These are phyloP conservation scores for Metarhizium album DNA, from an alignment of 2,329 filamentous ascomycete species.

Conservation along the genomic window DNA sequence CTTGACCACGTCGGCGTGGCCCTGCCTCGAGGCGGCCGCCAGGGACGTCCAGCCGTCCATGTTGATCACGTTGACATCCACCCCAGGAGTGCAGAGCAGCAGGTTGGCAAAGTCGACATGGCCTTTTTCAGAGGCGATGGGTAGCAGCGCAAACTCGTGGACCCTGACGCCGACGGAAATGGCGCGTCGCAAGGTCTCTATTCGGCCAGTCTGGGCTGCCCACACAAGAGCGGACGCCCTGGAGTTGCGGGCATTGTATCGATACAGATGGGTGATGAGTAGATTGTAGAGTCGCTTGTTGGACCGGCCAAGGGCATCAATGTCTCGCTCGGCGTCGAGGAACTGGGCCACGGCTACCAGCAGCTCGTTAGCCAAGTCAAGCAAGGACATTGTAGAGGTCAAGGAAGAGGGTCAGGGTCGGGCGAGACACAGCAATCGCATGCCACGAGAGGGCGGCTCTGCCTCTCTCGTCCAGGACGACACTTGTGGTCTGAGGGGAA, in stretches of 20 bases:
- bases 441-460: background rate
- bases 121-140: constrained; percentile 2
- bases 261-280: constrained; percentile 3
- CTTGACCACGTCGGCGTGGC: constrained; percentile 6
- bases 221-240: constrained; percentile 2
- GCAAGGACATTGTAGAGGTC: constrained; percentile 4
- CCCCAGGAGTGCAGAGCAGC: constrained; percentile 3
- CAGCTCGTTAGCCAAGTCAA: constrained; percentile 7
- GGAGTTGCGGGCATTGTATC: constrained; percentile 1
- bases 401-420: background rate
- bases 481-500: background rate
- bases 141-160: constrained; percentile 3
- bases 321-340: constrained; percentile 1
- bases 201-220: constrained; percentile 5
- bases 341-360: constrained; percentile 2
- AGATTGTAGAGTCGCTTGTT: constrained; percentile 4
- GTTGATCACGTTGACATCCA: constrained; percentile 2
- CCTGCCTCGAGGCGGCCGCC: constrained; percentile 5
- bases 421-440: background rate
- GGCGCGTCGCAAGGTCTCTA: constrained; percentile 4
- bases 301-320: constrained; percentile 2
- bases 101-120: background rate
- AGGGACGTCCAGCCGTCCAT: constrained; percentile 7
- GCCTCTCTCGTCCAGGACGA: background rate
- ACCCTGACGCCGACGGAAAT: constrained; percentile 1